Percentiles rank a stretch among this genome's conserved stretches.
These are phyloP conservation scores for Microdochium trichocladiopsis DNA, from an alignment of 2,329 filamentous ascomycete genomes.

Conservation along the genomic window DNA sequence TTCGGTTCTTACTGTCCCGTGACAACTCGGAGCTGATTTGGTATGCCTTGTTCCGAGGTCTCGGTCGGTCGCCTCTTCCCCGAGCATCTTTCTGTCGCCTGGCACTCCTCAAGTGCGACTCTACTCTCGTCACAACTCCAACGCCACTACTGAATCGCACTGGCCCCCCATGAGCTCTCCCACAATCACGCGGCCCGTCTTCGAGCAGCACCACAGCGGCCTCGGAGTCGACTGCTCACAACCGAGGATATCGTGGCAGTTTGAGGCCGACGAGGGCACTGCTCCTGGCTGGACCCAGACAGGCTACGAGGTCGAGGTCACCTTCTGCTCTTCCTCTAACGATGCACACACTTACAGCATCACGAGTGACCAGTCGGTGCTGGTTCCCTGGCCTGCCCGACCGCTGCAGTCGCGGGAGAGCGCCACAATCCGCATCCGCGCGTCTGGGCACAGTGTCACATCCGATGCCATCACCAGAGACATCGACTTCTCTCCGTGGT, in stretches of 20 bases:
- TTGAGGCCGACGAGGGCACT: background rate
- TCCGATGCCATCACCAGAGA: background rate
- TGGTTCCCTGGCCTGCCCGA: conserved; percentile 1
- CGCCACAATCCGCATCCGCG: background rate
- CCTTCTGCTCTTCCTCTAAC: background rate
- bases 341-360: background rate
- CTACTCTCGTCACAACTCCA: too few relatives aligned
- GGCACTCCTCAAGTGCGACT: too few relatives aligned
- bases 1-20: too few relatives aligned
- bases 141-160: too few relatives aligned
- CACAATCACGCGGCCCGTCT: background rate
- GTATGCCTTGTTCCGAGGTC: too few relatives aligned
- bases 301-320: conserved; percentile 1
- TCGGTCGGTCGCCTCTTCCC: too few relatives aligned
- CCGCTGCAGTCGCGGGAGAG: conserved; percentile 1
- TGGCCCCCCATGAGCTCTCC: background rate
- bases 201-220: conserved; percentile 2
- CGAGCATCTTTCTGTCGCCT: too few relatives aligned
- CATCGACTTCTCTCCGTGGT: background rate
- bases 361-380: background rate
- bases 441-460: background rate
- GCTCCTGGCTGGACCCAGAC: background rate
- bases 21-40: too few relatives aligned
- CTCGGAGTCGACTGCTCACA: background rate
- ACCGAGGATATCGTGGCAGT: conserved; percentile 2